These are phyloP conservation scores for Lentinula lateritia DNA, from an alignment of 768 basidiomycete species.

Conservation along the genomic window DNA sequence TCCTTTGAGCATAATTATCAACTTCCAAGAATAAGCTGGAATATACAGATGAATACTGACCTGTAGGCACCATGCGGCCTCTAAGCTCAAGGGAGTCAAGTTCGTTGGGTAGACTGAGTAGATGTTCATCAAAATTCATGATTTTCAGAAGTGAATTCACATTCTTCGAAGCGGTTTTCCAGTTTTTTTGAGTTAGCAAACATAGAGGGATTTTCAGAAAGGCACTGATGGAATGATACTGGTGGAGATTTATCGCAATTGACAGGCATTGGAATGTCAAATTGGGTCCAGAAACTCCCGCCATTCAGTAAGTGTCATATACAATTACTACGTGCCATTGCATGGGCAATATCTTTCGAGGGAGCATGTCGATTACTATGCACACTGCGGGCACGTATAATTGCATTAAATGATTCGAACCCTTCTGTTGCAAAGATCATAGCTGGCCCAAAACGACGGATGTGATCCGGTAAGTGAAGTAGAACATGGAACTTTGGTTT, in stretches of 20 bases:
- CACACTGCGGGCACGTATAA: slow-evolving; percentile 18
- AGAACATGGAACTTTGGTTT: slow-evolving; percentile 41
- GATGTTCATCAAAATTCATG: not conserved
- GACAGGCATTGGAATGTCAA: not conserved
- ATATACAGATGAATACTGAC: no score
- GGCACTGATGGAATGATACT: not conserved
- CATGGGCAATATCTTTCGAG: slow-evolving; percentile 16
- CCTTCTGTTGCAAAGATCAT: slow-evolving; percentile 37
- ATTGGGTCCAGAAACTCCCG: slow-evolving; percentile 5
- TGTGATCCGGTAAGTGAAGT: slow-evolving; percentile 29
- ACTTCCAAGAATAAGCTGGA: no score
- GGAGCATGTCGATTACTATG: slow-evolving; percentile 26
- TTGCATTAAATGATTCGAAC: slow-evolving; percentile 35
- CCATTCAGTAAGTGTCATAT: slow-evolving; percentile 16
- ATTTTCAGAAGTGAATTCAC: not conserved
- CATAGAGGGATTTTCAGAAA: not conserved
- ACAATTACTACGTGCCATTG: slow-evolving; percentile 13
- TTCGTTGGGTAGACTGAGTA: not conserved
- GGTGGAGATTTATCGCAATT: no score
- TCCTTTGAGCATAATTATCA: no score
- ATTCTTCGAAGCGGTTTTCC: not conserved
- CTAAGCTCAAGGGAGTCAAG: not conserved
- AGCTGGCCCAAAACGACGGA: slow-evolving; percentile 34
- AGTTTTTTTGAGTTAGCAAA: not conserved
- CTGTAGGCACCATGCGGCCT: no score